Base-by-base conservation (phyloP, 2,329 filamentous ascomycete genomes). In the Clathrospora elynae region DNA sequence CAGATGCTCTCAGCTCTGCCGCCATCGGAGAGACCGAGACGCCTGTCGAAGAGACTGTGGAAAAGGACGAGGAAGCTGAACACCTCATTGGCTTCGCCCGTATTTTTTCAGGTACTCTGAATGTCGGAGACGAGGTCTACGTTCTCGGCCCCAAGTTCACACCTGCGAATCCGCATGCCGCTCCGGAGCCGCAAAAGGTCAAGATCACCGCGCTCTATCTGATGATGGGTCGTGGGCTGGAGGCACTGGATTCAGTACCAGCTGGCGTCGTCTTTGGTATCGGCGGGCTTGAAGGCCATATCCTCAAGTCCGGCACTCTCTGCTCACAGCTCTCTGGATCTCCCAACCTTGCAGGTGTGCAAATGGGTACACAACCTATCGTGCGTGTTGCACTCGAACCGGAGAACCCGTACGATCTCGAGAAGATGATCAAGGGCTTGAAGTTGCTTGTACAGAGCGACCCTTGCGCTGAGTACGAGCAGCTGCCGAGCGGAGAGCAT, bases 251-350 rank as follows among this genome's bases (percentile, higher is more conserved):
- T 11, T 87, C 86, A 0, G 92, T 97, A 0, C 92, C 92, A 5
- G 92, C 93, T 1, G 93, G 93, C 29, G 91, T 95, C 6, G 87
- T 99, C 4, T 97, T 99, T 64, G 93, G 93, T 16, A 93, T 99
- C 40, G 90, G 86, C 20, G 93, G 93, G 2, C 81, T 99, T 1
- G 91, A 93, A 62, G 92, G 91, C 11, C 86, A 92, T 49, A 86
- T 99, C n/a, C 78, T 99, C 40, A 99, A 99, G 69, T 95, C 90
- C 1, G 93, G 91, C 9, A 99, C 93, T 0, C 77, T 99, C 3
- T 96, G 90, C 74, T 95, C 89, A 53, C 87, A 88, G 52, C 75
- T 95, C 0, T 86, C 90, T 34, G 93, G 93, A 11, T 85, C 88
- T 5, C 84, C 95, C 57, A 99, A 99, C 71, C 75, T 99, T 37